Conservation (phyloP, 1,139 yeast species). For the Saccharomyces hybrid region DNA sequence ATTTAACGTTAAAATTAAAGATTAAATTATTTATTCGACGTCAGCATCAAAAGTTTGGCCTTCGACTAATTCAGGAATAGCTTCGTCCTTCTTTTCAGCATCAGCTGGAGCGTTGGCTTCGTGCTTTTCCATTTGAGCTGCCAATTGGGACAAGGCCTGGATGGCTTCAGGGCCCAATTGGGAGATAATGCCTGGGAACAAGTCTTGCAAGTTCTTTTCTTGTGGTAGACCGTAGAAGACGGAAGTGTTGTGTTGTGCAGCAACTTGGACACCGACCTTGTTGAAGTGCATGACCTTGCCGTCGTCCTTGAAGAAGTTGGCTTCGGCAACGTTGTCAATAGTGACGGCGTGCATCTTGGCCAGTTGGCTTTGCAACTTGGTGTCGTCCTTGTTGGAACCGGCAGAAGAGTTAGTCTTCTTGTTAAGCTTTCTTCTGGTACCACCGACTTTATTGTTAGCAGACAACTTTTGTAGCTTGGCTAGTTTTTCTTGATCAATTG, state of each 20-base stretch:
- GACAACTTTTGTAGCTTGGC: conserved; percentile 73
- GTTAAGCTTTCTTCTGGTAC: conserved; percentile 75
- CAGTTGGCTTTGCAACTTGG: conserved; percentile 84
- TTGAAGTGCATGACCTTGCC: conserved; percentile 94
- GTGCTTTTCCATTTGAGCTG: conserved; percentile 71
- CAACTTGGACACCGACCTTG: conserved; percentile 91
- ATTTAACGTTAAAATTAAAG: conserved; percentile 1
- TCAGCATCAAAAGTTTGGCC: conserved; percentile 87
- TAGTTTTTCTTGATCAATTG: conserved; percentile 80
- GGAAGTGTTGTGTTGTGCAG: conserved; percentile 84
- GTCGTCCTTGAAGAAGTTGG: conserved; percentile 94
- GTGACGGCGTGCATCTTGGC: conserved; percentile 86
- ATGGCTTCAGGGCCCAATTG: conserved; percentile 96
- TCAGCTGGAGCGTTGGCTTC: conserved; percentile 35
- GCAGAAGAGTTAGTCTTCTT: conserved; percentile 39
- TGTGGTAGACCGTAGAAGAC: conserved; percentile 94
- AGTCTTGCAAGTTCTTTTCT: conserved; percentile 86
- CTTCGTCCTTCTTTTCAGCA: conserved; percentile 41
- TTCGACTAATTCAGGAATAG: conserved; percentile 90
- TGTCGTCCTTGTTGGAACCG: conserved; percentile 57
- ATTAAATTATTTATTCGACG: conserved; percentile 46
- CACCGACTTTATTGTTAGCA: conserved; percentile 73
- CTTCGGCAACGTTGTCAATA: conserved; percentile 87
- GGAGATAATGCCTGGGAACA: conserved; percentile 90
- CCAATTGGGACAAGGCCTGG: conserved; percentile 81